Evolutionary conservation across 495 filamentous ascomycete genomes (phyloP), one percentile per base, ranked within the genome.

Genomic region (Parachaetomium inaequale): DNA sequence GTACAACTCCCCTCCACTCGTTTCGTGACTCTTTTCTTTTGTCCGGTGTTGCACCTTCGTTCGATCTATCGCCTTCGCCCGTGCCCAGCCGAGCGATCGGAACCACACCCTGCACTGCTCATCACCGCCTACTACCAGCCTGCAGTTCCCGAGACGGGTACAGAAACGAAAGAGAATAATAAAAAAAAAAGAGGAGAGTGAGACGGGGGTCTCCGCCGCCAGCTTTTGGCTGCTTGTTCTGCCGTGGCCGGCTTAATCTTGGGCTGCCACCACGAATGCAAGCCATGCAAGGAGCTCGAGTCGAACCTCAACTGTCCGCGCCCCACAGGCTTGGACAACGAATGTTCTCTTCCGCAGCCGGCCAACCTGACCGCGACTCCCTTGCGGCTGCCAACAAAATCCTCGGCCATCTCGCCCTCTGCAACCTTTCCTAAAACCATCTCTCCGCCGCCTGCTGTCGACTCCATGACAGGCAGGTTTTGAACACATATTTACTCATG

Each of bases 401-500:
- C 36, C 15, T 12, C 49, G 14, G 38, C n/a, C n/a, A 61, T 36
- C 8, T 47, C 17, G 38, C 42, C 29, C 31, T 55, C 53, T 34
- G 43, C 46, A 25, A 19, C 29, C n/a, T 49, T 40, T 50, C 49
- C 29, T 45, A 14, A 47, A 52, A 47, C 23, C 26, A 54, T 2
- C n/a, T 58, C 29, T 21, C 53, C 49, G 38, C 51, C 38, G 29
- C 59, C 62, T 55, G 59, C 53, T 64, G 57, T 62, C 62, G 47
- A 42, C 58, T 45, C 47, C 58, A 56, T 68, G 40, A 36, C 50
- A 46, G 57, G 32, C 65, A 65, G 68, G 66, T 56, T 45, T 58
- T 65, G 55, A 58, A 38, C 69, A 68, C 64, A 59, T 68, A 65
- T 72, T 69, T 76, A 82, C 89, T 90, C 85, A 92, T 91, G 89